These are phyloP conservation scores for Sporisorium exsertum DNA, from an alignment of 1,284 basidiomycete species.

Conservation along the genomic window DNA sequence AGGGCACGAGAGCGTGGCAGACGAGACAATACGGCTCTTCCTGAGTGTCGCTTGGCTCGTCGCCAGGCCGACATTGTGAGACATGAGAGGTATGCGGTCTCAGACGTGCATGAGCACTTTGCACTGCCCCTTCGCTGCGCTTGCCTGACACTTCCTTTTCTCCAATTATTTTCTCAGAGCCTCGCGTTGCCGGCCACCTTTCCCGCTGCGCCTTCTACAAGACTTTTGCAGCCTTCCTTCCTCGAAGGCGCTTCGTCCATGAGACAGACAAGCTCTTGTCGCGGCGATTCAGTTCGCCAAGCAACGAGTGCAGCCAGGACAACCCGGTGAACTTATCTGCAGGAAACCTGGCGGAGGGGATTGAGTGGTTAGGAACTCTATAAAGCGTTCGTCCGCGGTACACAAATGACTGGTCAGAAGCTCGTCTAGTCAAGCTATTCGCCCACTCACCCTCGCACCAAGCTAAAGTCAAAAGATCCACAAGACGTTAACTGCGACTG, in stretches of 20 bases:
- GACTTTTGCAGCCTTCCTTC: not conserved
- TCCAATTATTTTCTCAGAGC: not conserved
- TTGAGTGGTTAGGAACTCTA: not conserved
- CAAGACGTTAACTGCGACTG: not conserved
- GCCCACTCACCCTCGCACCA: not conserved
- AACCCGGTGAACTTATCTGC: not conserved
- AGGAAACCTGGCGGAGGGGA: not conserved
- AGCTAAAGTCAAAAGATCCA: not conserved
- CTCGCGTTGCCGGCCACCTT: not conserved
- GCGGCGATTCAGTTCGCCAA: not conserved
- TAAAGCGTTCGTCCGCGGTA: not conserved
- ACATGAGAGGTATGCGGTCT: conserved; percentile 36
- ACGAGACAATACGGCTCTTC: no score
- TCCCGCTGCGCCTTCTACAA: conserved; percentile 3
- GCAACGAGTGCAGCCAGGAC: not conserved
- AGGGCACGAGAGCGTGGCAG: no score
- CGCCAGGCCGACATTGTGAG: conserved; percentile 35
- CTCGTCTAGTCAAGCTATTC: not conserved
- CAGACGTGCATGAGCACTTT: conserved; percentile 22
- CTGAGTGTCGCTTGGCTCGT: not conserved
- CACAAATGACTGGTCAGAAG: no score
- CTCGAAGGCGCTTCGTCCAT: no score
- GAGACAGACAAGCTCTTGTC: not conserved
- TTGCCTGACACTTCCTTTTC: not conserved
- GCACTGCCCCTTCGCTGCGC: not conserved